Evolutionary conservation across 352 stramenopile species (phyloP).

Genomic region (Globisporangium lucens): DNA sequence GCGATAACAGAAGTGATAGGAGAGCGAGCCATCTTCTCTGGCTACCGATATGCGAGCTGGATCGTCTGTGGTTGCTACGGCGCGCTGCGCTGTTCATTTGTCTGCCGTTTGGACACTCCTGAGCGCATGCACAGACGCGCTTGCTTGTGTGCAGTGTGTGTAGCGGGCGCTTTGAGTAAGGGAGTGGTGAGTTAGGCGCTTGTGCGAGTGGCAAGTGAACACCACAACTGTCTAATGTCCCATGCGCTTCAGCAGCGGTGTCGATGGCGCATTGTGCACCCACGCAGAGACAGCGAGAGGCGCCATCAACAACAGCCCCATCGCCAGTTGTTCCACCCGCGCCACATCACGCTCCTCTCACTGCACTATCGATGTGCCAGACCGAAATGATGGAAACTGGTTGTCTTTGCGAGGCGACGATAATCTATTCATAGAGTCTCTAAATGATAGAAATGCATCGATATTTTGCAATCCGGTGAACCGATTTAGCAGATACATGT

Average conservation of each 20-base stretch:
- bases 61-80: not conserved
- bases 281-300: conserved; percentile 7
- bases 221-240: not conserved
- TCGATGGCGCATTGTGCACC: not conserved
- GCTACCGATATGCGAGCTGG: not conserved
- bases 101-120: not conserved
- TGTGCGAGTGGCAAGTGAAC: not conserved
- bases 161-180: not conserved
- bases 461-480: too few species aligned
- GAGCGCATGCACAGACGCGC: not conserved
- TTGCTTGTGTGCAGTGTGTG: not conserved
- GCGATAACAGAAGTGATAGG: not conserved
- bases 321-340: conserved; percentile 8
- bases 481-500: not conserved
- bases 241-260: not conserved
- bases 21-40: not conserved
- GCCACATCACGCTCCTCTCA: not conserved
- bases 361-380: not conserved
- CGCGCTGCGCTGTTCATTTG: conserved; percentile 1
- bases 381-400: not conserved
- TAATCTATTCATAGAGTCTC: not conserved
- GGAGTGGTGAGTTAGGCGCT: not conserved
- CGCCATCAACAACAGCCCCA: not conserved
- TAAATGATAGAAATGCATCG: not conserved
- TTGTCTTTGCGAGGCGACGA: not conserved